Evolutionary conservation across 352 stramenopile species (phyloP), one percentile per base, ranked within the genome.

Genomic region (Phytophthora pini): DNA sequence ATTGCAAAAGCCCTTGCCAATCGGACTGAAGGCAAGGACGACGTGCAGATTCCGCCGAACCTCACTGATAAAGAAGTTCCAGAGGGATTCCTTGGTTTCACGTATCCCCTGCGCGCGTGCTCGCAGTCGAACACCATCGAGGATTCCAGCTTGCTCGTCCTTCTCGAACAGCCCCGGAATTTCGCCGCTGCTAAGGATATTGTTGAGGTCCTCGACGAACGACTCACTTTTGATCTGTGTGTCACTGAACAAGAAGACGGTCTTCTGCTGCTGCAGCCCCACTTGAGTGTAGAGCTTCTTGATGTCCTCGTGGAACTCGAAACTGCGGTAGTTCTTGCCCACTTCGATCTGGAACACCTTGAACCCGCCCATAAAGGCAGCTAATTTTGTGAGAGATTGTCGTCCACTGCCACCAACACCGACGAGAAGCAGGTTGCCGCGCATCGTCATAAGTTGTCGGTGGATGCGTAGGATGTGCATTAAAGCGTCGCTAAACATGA

Each of bases 121-220:
- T 46, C 92, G 80, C 2, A 68, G 22, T 4, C 92, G 80, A 41
- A 98, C 77, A 12, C 78, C 86, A 56, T 98, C 93, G 43, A 97
- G 74, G 20, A 98, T 88, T 1, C 72, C 73, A 0, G 76, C 79
- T 44, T 97, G 78, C 10, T 98, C 94, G 46, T 98, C 94, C 62
- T 97, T 97, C 27, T 91, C 86, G 62, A 97, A 98, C 0, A 98
- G 67, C 11, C 93, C 95, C 3, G 94, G 94, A 26, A 98, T 92
- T 68, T 97, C 90, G 8, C 94, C 94, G 26, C 82, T 96, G 44
- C 87, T 97, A 3, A 98, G 68, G 5, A 98, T 93, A 51, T 98
- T 98, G 74, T 97, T 98, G 1, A 98, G 67, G 54, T 98, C 94
- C 57, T 98, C 92, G 7, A 98, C 73, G 55, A 98, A 98, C 22